phyloP scores from a whole-genome alignment of 1,284 basidiomycete species.

The Cutaneotrichosporon daszewskae region DNA sequence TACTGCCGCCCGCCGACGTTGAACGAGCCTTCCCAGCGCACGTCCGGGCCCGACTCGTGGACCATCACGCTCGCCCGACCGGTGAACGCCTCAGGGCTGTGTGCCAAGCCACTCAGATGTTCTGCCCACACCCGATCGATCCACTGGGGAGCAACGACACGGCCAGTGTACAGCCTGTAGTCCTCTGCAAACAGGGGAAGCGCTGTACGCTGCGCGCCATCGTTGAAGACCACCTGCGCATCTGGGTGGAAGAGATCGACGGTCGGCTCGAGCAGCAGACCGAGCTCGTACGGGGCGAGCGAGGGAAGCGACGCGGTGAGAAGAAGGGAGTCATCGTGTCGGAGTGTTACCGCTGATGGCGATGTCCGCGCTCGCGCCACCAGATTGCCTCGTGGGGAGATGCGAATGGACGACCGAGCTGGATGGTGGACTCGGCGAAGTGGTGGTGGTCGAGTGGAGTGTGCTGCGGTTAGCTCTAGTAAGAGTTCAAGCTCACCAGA shows the following conservation, averaged over 20 bases:
- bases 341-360: slow-evolving; percentile 27
- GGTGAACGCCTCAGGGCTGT: slow-evolving; percentile 44
- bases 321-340: slow-evolving; percentile 37
- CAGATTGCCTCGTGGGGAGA: slow-evolving; percentile 55
- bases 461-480: slow-evolving; percentile 21
- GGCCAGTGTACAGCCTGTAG: slow-evolving; percentile 58
- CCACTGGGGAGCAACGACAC: slow-evolving; percentile 58
- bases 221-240: slow-evolving; percentile 53
- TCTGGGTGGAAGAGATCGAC: slow-evolving; percentile 69
- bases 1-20: slow-evolving; percentile 62
- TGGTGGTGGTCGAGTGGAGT: slow-evolving; percentile 36
- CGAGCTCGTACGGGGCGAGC: slow-evolving; percentile 24
- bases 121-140: slow-evolving; percentile 44
- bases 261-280: slow-evolving; percentile 62
- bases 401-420: slow-evolving; percentile 36
- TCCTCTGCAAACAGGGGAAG: slow-evolving; percentile 30
- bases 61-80: slow-evolving; percentile 69
- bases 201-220: slow-evolving; percentile 10
- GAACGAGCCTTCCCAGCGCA: slow-evolving; percentile 72
- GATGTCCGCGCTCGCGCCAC: slow-evolving; percentile 12
- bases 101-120: slow-evolving; percentile 21
- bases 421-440: slow-evolving; percentile 35
- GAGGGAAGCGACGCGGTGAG: slow-evolving; percentile 30
- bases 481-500: neutral
- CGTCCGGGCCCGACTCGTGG: slow-evolving; percentile 54